Conservation (phyloP, 768 basidiomycete species). For the Naganishia randhawae region DNA sequence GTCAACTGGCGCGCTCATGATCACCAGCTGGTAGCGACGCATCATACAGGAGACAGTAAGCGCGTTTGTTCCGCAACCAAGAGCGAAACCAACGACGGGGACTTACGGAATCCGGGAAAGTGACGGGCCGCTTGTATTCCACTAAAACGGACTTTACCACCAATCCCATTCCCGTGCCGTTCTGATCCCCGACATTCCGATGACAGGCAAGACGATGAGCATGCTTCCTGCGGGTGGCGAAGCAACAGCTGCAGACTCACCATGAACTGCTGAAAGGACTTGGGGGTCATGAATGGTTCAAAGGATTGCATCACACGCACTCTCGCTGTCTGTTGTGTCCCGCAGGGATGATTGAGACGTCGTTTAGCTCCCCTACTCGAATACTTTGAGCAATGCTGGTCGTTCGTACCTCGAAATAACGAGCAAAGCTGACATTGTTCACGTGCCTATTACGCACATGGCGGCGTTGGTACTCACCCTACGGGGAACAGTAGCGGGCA, state of each 20-base stretch:
- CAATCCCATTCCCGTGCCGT: constrained; percentile 19
- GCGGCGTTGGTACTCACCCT: not conserved
- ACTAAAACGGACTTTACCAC: constrained; percentile 19
- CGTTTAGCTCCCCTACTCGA: not conserved
- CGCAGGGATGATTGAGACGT: not conserved
- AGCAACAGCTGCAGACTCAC: not conserved
- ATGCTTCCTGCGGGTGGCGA: not conserved
- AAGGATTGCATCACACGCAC: constrained; percentile 12
- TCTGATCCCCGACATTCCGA: not conserved
- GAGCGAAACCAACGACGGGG: not conserved
- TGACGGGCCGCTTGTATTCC: constrained; percentile 26
- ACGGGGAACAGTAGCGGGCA: not conserved
- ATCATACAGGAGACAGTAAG: not conserved
- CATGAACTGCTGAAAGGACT: constrained; percentile 10
- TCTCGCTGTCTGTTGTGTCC: not conserved
- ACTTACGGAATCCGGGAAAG: constrained; percentile 25
- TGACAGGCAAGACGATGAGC: not conserved
- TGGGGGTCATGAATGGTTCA: constrained; percentile 1
- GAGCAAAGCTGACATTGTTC: constrained; percentile 24
- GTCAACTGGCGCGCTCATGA: constrained; percentile 9
- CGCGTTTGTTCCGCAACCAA: not conserved
- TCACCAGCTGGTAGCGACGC: constrained; percentile 5
- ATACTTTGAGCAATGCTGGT: not conserved
- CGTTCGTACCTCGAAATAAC: constrained; percentile 27
- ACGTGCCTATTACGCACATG: constrained; percentile 5